Evolutionary conservation across 2,329 filamentous ascomycete species (phyloP).

Genomic region (Claviceps arundinis): DNA sequence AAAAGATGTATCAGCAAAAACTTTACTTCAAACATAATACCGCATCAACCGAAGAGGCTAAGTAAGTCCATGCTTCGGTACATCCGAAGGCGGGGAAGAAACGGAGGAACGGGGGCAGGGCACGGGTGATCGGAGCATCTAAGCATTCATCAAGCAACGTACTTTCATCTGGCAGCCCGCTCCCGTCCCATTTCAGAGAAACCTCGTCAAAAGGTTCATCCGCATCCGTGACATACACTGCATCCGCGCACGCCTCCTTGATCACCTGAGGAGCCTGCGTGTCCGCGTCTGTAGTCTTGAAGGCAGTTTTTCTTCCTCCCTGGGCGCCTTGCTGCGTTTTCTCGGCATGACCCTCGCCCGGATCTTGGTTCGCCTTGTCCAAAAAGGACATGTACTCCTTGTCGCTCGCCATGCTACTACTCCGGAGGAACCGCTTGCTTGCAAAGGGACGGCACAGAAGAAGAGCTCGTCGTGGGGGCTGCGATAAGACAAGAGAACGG

Average conservation of each 20-base stretch:
- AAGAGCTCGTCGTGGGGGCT: slow-evolving; percentile 4
- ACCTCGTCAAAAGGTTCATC: slow-evolving; percentile 80
- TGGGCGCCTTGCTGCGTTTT: slow-evolving; percentile 9
- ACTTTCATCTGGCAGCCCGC: slow-evolving; percentile 49
- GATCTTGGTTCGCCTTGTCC: slow-evolving; percentile 73
- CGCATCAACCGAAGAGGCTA: too few relatives aligned
- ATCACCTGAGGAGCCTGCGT: slow-evolving; percentile 49
- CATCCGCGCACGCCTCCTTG: slow-evolving; percentile 32
- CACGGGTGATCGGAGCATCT: too few relatives aligned
- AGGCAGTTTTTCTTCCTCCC: slow-evolving; percentile 17
- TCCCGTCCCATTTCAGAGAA: slow-evolving; percentile 45
- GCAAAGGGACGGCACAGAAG: slow-evolving; percentile 8
- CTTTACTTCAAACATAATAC: neutral
- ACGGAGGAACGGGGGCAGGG: neutral
- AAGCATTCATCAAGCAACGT: neutral
- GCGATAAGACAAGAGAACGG: neutral
- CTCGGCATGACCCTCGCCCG: slow-evolving; percentile 33
- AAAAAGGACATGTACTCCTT: slow-evolving; percentile 75
- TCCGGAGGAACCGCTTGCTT: neutral
- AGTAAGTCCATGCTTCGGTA: too few relatives aligned
- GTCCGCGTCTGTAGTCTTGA: slow-evolving; percentile 40
- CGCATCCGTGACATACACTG: slow-evolving; percentile 65
- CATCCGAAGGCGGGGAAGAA: neutral
- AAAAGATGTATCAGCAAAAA: neutral
- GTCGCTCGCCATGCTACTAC: slow-evolving; percentile 55